Percentiles rank a stretch among this genome's conserved stretches.
Conservation (phyloP, 1,139 yeast species). For the Candida labiduridarum region DNA sequence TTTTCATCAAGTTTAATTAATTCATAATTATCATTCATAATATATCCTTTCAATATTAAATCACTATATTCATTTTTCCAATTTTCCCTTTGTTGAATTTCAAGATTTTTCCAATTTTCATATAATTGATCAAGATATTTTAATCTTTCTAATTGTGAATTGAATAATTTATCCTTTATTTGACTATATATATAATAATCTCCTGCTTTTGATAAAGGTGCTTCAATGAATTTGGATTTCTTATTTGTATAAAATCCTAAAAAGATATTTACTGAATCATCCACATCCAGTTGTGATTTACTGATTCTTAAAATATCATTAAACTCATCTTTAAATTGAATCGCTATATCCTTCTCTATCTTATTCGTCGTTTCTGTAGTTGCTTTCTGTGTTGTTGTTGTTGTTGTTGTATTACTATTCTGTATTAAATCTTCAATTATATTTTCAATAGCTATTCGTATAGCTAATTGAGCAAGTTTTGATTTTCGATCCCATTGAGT, state of each 20-base stretch:
- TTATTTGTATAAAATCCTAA: background rate
- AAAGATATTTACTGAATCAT: background rate
- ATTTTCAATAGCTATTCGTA: background rate
- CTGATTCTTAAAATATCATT: background rate
- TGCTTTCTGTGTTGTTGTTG: no score
- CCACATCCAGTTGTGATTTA: background rate
- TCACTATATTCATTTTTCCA: background rate
- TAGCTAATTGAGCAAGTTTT: background rate
- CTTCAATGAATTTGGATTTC: no score
- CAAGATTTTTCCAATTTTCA: background rate
- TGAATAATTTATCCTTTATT: background rate
- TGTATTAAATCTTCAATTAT: background rate
- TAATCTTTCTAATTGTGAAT: background rate
- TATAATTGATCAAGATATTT: background rate
- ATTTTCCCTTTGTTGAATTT: background rate
- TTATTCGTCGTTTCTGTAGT: no score
- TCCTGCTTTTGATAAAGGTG: background rate
- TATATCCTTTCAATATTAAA: background rate
- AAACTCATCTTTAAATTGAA: background rate
- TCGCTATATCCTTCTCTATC: background rate
- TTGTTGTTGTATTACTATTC: no score
- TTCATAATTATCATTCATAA: background rate
- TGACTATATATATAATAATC: background rate
- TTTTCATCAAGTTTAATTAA: background rate
- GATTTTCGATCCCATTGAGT: background rate